Evolutionary conservation across 2,329 filamentous ascomycete genomes (phyloP).

Genomic region (Apiospora aurea): DNA sequence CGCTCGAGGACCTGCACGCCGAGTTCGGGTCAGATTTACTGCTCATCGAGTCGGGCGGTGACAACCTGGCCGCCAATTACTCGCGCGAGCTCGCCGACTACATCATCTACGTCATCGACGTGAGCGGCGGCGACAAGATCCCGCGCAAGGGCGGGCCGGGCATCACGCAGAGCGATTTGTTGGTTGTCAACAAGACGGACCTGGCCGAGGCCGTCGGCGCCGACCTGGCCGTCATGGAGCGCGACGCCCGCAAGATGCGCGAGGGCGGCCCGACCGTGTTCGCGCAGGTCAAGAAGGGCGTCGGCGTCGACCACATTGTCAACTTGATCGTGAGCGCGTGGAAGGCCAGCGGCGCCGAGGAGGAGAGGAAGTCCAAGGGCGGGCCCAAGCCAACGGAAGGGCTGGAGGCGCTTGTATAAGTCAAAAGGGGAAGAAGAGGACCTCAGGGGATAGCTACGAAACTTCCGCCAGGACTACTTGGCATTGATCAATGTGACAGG

Average conservation of each 20-base stretch:
- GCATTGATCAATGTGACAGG: background rate
- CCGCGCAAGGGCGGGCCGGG: slow-evolving; percentile 95
- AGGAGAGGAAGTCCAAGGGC: slow-evolving; percentile 59
- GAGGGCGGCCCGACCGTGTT: slow-evolving; percentile 96
- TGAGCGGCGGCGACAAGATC: slow-evolving; percentile 95
- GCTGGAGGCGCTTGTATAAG: slow-evolving; percentile 52
- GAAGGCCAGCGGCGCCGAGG: slow-evolving; percentile 85
- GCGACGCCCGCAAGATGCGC: slow-evolving; percentile 91
- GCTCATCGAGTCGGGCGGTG: slow-evolving; percentile 93
- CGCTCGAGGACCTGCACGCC: slow-evolving; percentile 85
- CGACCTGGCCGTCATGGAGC: slow-evolving; percentile 91
- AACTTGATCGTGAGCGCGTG: slow-evolving; percentile 90
- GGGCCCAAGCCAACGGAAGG: slow-evolving; percentile 66
- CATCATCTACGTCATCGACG: slow-evolving; percentile 99
- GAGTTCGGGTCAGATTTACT: slow-evolving; percentile 83
- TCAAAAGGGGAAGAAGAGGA: background rate
- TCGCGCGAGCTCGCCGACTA: slow-evolving; percentile 93
- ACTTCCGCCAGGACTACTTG: background rate
- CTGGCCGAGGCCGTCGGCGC: slow-evolving; percentile 89
- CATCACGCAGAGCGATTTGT: slow-evolving; percentile 92
- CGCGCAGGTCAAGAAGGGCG: slow-evolving; percentile 93
- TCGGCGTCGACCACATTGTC: slow-evolving; percentile 85
- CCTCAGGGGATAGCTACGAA: too few relatives aligned
- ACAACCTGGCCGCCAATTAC: slow-evolving; percentile 98
- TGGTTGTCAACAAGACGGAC: slow-evolving; percentile 98